Conservation (phyloP, 2,329 filamentous ascomycete species). For the Xylariaceae sp. region DNA sequence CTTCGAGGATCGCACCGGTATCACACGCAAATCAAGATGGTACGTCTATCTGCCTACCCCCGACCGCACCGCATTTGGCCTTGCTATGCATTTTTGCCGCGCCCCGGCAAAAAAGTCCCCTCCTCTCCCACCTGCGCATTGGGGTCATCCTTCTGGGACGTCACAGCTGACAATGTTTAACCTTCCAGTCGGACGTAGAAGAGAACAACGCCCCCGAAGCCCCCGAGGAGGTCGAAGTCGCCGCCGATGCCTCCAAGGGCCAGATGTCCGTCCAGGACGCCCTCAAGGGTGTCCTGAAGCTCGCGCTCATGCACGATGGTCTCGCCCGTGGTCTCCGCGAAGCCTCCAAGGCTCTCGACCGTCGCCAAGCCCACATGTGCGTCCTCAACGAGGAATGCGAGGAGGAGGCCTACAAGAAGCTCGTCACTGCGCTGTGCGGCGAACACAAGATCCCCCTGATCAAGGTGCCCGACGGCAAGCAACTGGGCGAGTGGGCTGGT, state of each 20-base stretch:
- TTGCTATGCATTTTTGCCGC: too few relatives aligned
- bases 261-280: constrained; percentile 98
- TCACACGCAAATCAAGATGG: constrained; percentile 52
- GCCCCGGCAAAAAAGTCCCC: too few relatives aligned
- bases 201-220: constrained; percentile 85
- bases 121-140: too few relatives aligned
- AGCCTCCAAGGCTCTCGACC: constrained; percentile 96
- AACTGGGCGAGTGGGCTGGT: constrained; percentile 99
- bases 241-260: constrained; percentile 79
- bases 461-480: constrained; percentile 99
- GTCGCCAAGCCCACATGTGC: constrained; percentile 99
- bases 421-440: constrained; percentile 94
- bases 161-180: background rate
- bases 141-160: too few relatives aligned
- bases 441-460: constrained; percentile 99
- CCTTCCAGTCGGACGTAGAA: constrained; percentile 96
- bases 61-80: background rate
- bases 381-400: constrained; percentile 99
- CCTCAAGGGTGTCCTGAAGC: constrained; percentile 97
- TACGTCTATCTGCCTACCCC: constrained; percentile 33
- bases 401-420: constrained; percentile 99
- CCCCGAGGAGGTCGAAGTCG: constrained; percentile 87
- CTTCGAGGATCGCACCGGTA: constrained; percentile 64
- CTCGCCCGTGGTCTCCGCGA: constrained; percentile 97
- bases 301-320: constrained; percentile 98